A percentile compares a stretch with the other conserved stretches of the same genome.
These are phyloP conservation scores for Orychophragmus violaceus DNA, from an alignment of 345 rosid species.

Conservation along the genomic window DNA sequence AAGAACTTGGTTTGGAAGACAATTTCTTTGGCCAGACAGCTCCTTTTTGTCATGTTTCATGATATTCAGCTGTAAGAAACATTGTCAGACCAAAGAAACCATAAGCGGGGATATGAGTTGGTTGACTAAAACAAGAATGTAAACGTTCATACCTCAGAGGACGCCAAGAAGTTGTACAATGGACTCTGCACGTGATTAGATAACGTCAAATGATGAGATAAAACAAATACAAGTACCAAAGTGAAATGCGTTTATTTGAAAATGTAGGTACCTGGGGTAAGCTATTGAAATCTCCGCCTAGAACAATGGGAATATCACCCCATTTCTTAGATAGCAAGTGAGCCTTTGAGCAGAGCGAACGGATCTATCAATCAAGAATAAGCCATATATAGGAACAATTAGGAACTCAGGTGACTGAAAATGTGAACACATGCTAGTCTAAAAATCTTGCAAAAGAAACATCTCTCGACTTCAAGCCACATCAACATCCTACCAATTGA, in stretches of 20 bases:
- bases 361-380: constrained; percentile 32
- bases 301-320: constrained; percentile 65
- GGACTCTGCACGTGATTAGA: constrained; percentile 53
- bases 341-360: constrained; percentile 61
- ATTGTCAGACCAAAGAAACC: constrained; percentile 4
- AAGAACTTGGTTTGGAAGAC: constrained; percentile 60
- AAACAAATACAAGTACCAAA: not conserved
- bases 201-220: not conserved
- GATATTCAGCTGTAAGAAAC: constrained; percentile 55
- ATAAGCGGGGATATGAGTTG: not conserved
- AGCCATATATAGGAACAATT: not conserved
- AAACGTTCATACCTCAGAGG: constrained; percentile 47
- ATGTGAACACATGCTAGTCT: not conserved
- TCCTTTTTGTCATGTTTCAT: constrained; percentile 49
- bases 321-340: constrained; percentile 57
- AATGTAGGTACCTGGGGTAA: constrained; percentile 55
- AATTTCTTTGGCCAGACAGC: constrained; percentile 66
- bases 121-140: not conserved
- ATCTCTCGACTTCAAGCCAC: not conserved
- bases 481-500: constrained; percentile 4
- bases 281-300: constrained; percentile 72
- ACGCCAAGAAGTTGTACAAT: constrained; percentile 64
- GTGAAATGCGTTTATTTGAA: not conserved
- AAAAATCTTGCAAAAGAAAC: too few species aligned
- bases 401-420: not conserved